Evolutionary conservation across 208 protist genomes (phyloP), one percentile per base, ranked within the genome.

Genomic region (Strigomonas culicis): DNA sequence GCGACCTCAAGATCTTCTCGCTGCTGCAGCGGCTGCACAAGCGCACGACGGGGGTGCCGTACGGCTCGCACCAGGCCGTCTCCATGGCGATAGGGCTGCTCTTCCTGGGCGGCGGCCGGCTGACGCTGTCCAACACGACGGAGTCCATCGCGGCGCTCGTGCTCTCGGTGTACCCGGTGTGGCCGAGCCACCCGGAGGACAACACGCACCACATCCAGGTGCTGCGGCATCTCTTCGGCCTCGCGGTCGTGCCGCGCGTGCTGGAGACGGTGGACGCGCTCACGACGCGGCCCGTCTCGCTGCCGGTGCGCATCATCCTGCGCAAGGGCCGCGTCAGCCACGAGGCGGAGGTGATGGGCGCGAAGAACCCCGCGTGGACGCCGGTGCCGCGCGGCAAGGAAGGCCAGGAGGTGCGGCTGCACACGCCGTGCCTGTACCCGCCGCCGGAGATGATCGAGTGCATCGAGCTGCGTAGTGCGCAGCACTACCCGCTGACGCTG

Each of bases 31-130:
- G 71, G 21, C 59, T 98, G 8, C 75, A 94, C 59, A 68, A 66
- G 3, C 77, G 75, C 44, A 65, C 74, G 4, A 72, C 57, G 13
- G 76, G 90, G 28, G 73, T 87, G 2, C 59, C 71, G 4, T 99
- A 98, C 78, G 97, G 98, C 25, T 75, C 80, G 28, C 93, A 98
- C 75, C 97, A 98, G 95, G 86, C 95, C 4, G 60, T 97, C 8
- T 80, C 82, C 34, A 98, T 99, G 91, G 81, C 93, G 8, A 84
- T 97, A 41, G 98, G 98, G 11, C 66, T 99, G 24, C 69, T 99
- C 0, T 99, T 98, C 56, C 77, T 99, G 11, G 97, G 97, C 27
- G 93, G 84, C 27, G 95, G 95, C 13, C 75, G 86, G 17, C 78
- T 91, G 19, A 96, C 93, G 0, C 73, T 99, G n/a, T 85, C 78